Evolutionary conservation across 1,139 yeast genomes (phyloP), one percentile per base, ranked within the genome.

Genomic region (Protomyces pachydermus): DNA sequence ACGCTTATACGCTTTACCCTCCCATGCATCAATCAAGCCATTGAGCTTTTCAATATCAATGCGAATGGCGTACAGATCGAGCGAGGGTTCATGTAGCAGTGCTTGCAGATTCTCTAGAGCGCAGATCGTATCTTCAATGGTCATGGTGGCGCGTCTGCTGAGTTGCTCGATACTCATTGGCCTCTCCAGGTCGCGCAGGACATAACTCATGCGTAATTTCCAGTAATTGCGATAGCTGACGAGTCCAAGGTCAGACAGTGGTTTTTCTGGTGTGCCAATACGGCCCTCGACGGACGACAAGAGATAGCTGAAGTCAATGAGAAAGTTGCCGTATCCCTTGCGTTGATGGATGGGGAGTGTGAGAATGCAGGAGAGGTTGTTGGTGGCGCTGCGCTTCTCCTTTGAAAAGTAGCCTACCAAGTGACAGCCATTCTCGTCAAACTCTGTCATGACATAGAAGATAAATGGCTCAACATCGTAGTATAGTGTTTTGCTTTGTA

Each of bases 401-500:
- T 91, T 93, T 34, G 96, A 88, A 72, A 93, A 93, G 74, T 93
- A 93, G 0, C 98, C 98, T 42, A 91, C 95, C 75, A 91, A 86
- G 73, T 87, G 91, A 72, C 87, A 87, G 34, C 82, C 83, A 1
- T 70, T 68, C 9, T 77, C 79, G 70, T 86, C 91, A 37, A 82
- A 78, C 70, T 87, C 95, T 1, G 93, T 88, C 64, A 93, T 76
- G 1, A 91, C 84, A 74, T 93, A 93, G 72, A 93, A 93, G 72
- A 88, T 81, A 71, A 93, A 93, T 0, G 98, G 97, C 72, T 91
- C 97, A 48, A 93, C 98, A 72, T 91, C 98, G 73, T 91, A 91
- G 72, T 91, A 91, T 58, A 93, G 78, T 0, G 98, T 91, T 72
- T 93, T 93, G 8, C 97, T 89, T 74, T 91, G 91, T 60, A 93